Conservation (phyloP, 768 basidiomycete species). For the Mycena crocata region DNA sequence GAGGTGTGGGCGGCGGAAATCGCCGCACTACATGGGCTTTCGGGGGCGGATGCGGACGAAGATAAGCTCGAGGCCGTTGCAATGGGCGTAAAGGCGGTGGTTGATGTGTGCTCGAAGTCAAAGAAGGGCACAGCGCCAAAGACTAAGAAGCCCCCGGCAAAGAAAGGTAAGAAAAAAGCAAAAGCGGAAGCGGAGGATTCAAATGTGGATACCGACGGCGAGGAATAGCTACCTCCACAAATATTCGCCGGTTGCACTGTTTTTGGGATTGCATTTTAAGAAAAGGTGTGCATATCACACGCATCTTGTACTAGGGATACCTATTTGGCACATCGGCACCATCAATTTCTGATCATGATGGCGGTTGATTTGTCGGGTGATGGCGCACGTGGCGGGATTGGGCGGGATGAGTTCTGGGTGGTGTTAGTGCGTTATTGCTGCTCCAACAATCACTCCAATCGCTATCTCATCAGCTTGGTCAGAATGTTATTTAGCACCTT, state of each 20-base stretch:
- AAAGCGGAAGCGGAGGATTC: constrained; percentile 12
- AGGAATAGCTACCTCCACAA: neutral
- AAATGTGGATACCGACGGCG: constrained; percentile 10
- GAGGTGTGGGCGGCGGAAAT: constrained; percentile 84
- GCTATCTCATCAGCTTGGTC: too few relatives aligned
- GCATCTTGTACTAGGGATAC: too few relatives aligned
- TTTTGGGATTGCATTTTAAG: too few relatives aligned
- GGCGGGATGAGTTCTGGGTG: too few relatives aligned
- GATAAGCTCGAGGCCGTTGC: constrained; percentile 14
- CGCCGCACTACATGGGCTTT: constrained; percentile 62
- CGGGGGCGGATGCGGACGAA: constrained; percentile 33
- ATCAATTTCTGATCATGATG: too few relatives aligned
- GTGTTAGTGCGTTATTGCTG: too few relatives aligned
- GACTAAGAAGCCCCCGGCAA: constrained; percentile 17
- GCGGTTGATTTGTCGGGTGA: too few relatives aligned
- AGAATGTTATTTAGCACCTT: too few relatives aligned
- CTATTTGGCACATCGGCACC: too few relatives aligned
- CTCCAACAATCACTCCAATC: too few relatives aligned
- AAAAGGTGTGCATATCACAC: too few relatives aligned
- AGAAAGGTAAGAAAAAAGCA: constrained; percentile 29
- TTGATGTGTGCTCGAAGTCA: constrained; percentile 16
- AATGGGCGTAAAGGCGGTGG: constrained; percentile 27
- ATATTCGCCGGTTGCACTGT: neutral
- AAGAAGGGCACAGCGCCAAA: constrained; percentile 26
- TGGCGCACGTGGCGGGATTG: too few relatives aligned